Conservation (phyloP, 345 rosid species). For the Salix koriyanagi region DNA sequence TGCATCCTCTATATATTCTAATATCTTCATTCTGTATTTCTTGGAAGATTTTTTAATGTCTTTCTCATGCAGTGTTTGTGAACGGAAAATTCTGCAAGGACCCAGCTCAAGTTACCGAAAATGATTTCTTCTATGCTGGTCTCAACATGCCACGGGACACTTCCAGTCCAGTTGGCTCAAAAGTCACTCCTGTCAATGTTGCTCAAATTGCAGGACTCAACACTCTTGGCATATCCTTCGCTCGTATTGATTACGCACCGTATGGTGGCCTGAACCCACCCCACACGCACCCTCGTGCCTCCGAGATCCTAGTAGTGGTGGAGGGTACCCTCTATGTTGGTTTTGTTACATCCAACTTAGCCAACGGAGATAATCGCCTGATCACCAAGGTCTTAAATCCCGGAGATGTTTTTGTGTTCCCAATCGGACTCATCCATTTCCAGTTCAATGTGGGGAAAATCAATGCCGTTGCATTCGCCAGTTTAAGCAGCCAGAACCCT, state of each 20-base stretch:
- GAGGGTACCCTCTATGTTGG: slow-evolving; percentile 8
- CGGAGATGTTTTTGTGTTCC: slow-evolving; percentile 11
- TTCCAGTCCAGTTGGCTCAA: not conserved
- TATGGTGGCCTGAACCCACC: not conserved
- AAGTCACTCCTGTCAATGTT: not conserved
- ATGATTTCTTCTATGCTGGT: not conserved
- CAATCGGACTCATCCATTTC: slow-evolving; percentile 8
- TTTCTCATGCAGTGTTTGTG: not conserved
- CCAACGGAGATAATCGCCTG: slow-evolving; percentile 4
- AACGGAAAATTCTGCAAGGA: slow-evolving; percentile 12
- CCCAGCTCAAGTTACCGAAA: not conserved
- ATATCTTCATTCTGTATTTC: not conserved
- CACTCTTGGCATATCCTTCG: slow-evolving; percentile 7
- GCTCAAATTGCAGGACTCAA: slow-evolving; percentile 7
- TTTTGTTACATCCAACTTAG: slow-evolving; percentile 2
- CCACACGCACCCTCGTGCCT: slow-evolving; percentile 5
- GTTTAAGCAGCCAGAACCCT: slow-evolving; percentile 11
- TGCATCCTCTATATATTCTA: not conserved
- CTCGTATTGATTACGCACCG: not conserved
- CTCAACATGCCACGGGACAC: not conserved
- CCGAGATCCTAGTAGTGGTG: not conserved
- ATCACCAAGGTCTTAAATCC: slow-evolving; percentile 2
- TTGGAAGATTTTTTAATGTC: not conserved
- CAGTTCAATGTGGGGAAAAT: not conserved
- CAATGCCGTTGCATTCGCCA: not conserved